phyloP scores from a whole-genome alignment of 2,329 filamentous ascomycete genomes.

The Triangularia verruculosa region DNA sequence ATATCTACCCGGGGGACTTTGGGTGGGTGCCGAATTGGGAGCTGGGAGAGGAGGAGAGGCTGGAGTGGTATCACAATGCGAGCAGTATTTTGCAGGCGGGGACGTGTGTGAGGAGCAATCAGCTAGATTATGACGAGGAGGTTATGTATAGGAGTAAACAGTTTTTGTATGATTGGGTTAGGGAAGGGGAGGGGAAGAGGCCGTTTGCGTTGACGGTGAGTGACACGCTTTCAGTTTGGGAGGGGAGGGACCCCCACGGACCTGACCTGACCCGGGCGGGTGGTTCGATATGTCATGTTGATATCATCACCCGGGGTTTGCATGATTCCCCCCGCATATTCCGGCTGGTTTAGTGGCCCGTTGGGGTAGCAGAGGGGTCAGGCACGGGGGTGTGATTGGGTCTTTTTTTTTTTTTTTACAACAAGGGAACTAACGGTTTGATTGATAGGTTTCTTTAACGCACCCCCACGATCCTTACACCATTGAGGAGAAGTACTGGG shows the following conservation, averaged over 20 bases:
- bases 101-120: constrained; percentile 84
- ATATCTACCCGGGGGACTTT: constrained; percentile 93
- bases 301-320: neutral
- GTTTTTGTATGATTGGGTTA: constrained; percentile 86
- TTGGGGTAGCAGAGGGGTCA: neutral
- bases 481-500: constrained; percentile 92
- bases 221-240: constrained; percentile 23
- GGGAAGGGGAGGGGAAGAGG: constrained; percentile 64
- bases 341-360: neutral
- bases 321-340: neutral
- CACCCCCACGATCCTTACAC: constrained; percentile 95
- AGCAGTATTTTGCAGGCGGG: constrained; percentile 90
- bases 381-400: too few species aligned
- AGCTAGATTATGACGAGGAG: constrained; percentile 94
- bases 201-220: constrained; percentile 78
- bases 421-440: neutral
- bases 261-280: constrained; percentile 13
- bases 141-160: constrained; percentile 90
- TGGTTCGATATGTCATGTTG: neutral
- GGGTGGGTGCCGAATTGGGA: constrained; percentile 98
- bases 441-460: constrained; percentile 63
- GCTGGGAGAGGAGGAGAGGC: constrained; percentile 72
- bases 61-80: constrained; percentile 97
- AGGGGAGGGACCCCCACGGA: neutral
- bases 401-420: neutral